Percentiles rank a stretch among this genome's conserved stretches.
Conservation (phyloP, 768 basidiomycete species). For the Imleria badia region DNA sequence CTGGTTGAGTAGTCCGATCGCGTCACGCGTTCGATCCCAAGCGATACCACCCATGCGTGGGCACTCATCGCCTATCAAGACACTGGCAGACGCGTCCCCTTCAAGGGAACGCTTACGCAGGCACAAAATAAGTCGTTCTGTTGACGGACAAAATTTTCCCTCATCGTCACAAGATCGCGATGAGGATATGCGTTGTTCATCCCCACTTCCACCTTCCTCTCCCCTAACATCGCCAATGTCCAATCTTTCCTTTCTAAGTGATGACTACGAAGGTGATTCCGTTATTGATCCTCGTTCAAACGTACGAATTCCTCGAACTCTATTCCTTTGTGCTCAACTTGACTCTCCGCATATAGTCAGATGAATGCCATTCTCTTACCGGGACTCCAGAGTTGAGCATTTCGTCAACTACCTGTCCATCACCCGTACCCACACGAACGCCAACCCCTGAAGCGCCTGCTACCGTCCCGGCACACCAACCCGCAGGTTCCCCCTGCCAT, state of each 20-base stretch:
- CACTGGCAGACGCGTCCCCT: conserved; percentile 1
- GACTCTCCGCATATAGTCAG: conserved; percentile 12
- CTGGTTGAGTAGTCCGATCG: conserved; percentile 54
- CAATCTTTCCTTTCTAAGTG: conserved; percentile 34
- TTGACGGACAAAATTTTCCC: background rate
- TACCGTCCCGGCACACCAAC: background rate
- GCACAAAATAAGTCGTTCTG: background rate
- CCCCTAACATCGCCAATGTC: conserved; percentile 46
- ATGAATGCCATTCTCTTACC: background rate
- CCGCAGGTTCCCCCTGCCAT: background rate
- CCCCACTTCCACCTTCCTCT: conserved; percentile 41
- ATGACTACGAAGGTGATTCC: conserved; percentile 13
- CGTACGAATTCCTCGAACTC: conserved; percentile 26
- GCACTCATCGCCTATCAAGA: conserved; percentile 25
- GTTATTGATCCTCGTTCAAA: conserved; percentile 19
- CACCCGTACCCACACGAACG: conserved; percentile 4
- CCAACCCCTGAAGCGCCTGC: background rate
- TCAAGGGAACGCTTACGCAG: background rate
- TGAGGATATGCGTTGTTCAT: conserved; percentile 21
- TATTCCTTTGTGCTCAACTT: background rate
- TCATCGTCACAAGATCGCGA: conserved; percentile 9
- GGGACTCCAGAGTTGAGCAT: conserved; percentile 14
- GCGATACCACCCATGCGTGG: conserved; percentile 14
- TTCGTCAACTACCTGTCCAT: conserved; percentile 8
- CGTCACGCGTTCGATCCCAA: conserved; percentile 21